A percentile compares a stretch with the other conserved stretches of the same genome.
These are phyloP conservation scores for Fusarium pseudoanthophilum DNA, from an alignment of 2,329 filamentous ascomycete genomes.

Conservation along the genomic window DNA sequence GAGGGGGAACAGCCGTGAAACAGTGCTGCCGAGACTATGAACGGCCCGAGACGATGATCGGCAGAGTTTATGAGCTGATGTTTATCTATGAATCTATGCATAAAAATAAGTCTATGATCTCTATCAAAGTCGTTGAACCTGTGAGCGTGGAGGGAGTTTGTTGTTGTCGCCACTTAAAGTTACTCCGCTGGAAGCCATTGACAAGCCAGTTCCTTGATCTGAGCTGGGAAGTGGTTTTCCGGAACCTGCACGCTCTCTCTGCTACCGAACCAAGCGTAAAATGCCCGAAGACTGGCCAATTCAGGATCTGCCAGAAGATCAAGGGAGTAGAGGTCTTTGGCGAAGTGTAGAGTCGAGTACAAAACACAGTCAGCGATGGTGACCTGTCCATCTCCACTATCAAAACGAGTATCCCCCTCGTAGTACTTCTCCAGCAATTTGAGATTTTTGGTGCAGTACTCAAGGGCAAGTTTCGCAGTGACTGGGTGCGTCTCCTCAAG, in stretches of 20 bases:
- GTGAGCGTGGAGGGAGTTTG: no score
- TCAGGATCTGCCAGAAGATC: conserved; percentile 11
- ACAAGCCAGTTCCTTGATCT: conserved; percentile 12
- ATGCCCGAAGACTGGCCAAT: background rate
- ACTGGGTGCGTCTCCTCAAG: conserved; percentile 2
- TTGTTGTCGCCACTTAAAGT: background rate
- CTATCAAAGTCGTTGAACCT: fast-evolving
- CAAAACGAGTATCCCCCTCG: background rate
- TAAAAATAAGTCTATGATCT: background rate
- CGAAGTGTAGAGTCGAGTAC: conserved; percentile 28
- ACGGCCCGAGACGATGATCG: background rate
- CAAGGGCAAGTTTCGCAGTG: conserved; percentile 5
- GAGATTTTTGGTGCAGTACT: conserved; percentile 16
- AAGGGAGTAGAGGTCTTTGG: conserved; percentile 22
- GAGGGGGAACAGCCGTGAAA: background rate
- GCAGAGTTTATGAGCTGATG: background rate
- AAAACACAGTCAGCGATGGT: conserved; percentile 32
- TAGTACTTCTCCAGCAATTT: conserved; percentile 24
- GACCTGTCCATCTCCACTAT: background rate
- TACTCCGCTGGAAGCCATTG: conserved; percentile 28
- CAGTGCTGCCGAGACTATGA: background rate
- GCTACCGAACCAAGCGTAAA: conserved; percentile 17
- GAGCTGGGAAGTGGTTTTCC: conserved; percentile 11
- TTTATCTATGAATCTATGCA: no score
- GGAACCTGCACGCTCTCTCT: conserved; percentile 21